Evolutionary conservation across 305 asterid genomes (phyloP), one percentile per base, ranked within the genome.

Genomic region (Rubia tinctorum): DNA sequence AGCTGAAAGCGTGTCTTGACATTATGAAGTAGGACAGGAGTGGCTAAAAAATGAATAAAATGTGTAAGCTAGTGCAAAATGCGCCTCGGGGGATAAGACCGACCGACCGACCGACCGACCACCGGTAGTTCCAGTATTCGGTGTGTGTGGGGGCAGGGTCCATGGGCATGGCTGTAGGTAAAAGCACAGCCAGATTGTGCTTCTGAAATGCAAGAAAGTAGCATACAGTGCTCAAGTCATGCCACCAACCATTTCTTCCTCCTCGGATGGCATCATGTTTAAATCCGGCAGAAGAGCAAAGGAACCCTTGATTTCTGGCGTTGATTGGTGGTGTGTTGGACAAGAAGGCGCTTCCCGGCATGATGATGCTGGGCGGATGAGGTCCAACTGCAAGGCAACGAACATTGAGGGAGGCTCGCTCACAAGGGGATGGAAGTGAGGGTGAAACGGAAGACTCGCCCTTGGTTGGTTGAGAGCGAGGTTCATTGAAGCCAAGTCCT

Each of bases 221-320:
- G 56, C 20, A 27, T 10, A 47, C 45, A 6, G 8, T 34, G 74
- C 30, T 66, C 66, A 75, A 34, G 72, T 73, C 42, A 71, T 71
- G 51, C 75, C 69, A 43, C 71, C 66, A 6, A 40, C 45, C 34
- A 22, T 25, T 62, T 63, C 87, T 30, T 79, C 85, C 55, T 79
- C 85, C 3, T 79, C 85, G 3, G 75, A 65, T 12, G 85, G 82
- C 66, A 42, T 69, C 80, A 76, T 73, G 49, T 84, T 84, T 61
- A 84, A 68, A 77, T 84, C 85, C 4, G 88, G 85, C 42, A 84
- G 72, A 59, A 84, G 72, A 59, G 78, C 23, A 66, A 81, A 84
- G 42, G 78, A 2, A 27, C 30, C 30, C 30, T n/a, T n/a, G n/a
- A n/a, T n/a, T n/a, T n/a, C n/a, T n/a, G n/a, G n/a, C n/a, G n/a